Percentiles rank a stretch among this genome's conserved stretches.
Conservation (phyloP, 805 yeast species). For the Cyberlindnera xylosilytica region DNA sequence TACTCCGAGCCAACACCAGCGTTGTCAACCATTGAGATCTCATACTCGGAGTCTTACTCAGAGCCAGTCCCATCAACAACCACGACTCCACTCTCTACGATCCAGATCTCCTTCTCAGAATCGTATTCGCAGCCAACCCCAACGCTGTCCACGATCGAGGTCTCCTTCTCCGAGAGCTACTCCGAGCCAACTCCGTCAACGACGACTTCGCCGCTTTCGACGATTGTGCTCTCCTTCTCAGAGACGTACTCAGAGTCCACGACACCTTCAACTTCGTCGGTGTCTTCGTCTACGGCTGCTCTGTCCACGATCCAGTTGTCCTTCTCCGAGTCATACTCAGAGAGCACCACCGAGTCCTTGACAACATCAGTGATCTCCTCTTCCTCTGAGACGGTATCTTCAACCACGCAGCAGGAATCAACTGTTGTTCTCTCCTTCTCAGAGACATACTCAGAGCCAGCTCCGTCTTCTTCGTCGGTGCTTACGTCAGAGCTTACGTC, state of each 20-base stretch:
- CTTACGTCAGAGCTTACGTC: background rate
- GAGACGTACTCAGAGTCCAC: background rate
- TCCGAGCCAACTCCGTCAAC: background rate
- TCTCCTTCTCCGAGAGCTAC: background rate
- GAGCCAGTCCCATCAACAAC: background rate
- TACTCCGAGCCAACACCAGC: too few relatives aligned
- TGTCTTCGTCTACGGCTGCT: background rate
- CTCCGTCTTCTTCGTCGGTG: background rate
- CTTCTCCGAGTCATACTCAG: too few relatives aligned
- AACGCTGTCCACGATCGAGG: background rate
- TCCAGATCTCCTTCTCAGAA: background rate
- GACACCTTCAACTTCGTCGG: background rate
- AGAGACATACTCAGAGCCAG: background rate
- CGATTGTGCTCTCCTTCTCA: background rate
- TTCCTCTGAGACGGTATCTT: background rate
- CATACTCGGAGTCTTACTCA: background rate
- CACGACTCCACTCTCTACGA: background rate
- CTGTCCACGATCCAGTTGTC: too few relatives aligned
- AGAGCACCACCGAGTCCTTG: too few relatives aligned
- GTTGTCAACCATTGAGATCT: background rate
- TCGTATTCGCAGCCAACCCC: background rate
- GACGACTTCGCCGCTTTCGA: background rate
- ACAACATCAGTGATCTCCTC: background rate
- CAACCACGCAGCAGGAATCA: too few relatives aligned
- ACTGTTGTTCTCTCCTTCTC: background rate